A percentile compares a stretch with the other conserved stretches of the same genome.
Evolutionary conservation across 257 asterid genomes (phyloP).

Genomic region (Lantana camara): DNA sequence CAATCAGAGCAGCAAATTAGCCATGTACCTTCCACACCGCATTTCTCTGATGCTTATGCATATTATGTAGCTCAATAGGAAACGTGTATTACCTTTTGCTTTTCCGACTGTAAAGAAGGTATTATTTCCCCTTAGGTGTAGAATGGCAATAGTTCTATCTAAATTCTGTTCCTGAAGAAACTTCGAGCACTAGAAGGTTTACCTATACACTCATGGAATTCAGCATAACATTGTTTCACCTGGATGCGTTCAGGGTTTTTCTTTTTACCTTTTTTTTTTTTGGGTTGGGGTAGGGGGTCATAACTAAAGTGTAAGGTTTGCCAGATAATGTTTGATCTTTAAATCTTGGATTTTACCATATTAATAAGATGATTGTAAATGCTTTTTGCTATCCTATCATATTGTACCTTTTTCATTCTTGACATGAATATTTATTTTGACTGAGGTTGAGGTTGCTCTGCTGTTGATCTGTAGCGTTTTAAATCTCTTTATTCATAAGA

Average conservation of each 20-base stretch:
- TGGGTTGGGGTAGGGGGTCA: too few relatives aligned
- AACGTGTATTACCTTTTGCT: not conserved
- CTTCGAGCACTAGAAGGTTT: not conserved
- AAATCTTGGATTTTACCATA: conserved; percentile 1
- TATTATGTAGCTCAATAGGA: not conserved
- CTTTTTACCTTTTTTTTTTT: too few relatives aligned
- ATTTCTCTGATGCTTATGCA: not conserved
- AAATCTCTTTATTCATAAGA: not conserved
- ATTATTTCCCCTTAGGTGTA: too few relatives aligned
- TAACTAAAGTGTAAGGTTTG: not conserved
- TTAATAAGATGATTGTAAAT: conserved; percentile 4
- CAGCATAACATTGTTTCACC: conserved; percentile 2
- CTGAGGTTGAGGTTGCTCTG: not conserved
- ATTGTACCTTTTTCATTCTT: too few relatives aligned
- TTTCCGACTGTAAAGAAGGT: not conserved
- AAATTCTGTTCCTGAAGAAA: not conserved
- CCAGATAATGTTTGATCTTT: not conserved
- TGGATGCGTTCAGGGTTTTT: not conserved
- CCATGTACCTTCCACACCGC: not conserved
- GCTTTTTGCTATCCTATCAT: too few relatives aligned
- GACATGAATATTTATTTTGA: not conserved
- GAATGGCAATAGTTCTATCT: conserved; percentile 3
- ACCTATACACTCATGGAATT: not conserved
- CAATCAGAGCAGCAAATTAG: conserved; percentile 11
- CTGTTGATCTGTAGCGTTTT: not conserved